Evolutionary conservation across 2,329 filamentous ascomycete genomes (phyloP), one percentile per base, ranked within the genome.

Genomic region (Diaporthe citriasiana): DNA sequence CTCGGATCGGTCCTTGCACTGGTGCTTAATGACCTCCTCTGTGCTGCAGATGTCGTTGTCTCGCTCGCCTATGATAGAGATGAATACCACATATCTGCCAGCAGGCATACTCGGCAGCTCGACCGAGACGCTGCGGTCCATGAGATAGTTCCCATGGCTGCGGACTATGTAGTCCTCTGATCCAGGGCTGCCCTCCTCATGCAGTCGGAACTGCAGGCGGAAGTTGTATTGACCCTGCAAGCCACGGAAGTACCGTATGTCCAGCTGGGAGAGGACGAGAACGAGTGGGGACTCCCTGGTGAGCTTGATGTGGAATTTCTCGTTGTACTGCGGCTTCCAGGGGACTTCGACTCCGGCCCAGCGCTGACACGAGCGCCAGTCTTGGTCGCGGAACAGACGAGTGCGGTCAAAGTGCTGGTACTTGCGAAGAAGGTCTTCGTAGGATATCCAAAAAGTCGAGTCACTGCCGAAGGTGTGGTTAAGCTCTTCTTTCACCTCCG

Each of bases 401-500:
- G 89, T 91, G 73, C 89, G 87, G 77, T 91, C 88, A 74, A 91
- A 88, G 68, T 87, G 85, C 76, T 89, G 87, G 71, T 89, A 91
- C 76, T 90, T 90, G 75, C 84, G 84, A n/a, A 91, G 84, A 15
- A 91, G 85, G 77, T 91, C 89, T 25, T 88, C 84, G 77, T 91
- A 90, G 3, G 87, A 85, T 78, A 90, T 90, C 89, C 89, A 90
- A 75, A 90, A 90, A 59, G 87, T 90, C 33, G 93, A 93, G 77
- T 95, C 93, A 77, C 94, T 92, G 51, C 93, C 93, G 77, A 95
- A 95, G 55, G 89, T 90, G 80, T 95, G 93, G 59, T 89, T 87
- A 0, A 97, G 87, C 78, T 92, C 91, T 74, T 91, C 84, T 83
- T 96, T 91, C 89, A 93, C 94, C 77, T 95, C 92, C 0, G 93